These are phyloP conservation scores for Eucalyptus marginata DNA, from an alignment of 345 rosid species.

Conservation along the genomic window DNA sequence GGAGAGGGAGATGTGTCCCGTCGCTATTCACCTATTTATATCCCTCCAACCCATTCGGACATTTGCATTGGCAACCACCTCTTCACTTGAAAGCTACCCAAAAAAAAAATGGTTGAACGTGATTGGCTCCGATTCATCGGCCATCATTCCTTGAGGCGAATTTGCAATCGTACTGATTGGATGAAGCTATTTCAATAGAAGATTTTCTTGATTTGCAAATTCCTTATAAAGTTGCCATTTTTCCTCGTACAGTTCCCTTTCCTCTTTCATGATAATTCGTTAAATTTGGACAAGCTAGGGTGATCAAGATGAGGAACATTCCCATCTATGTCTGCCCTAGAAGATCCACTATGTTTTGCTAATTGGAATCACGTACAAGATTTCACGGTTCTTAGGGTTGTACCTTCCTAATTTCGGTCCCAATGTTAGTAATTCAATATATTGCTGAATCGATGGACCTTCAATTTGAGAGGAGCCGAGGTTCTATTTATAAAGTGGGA, in stretches of 20 bases:
- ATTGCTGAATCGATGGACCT: neutral
- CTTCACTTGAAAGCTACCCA: neutral
- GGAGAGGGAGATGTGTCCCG: neutral
- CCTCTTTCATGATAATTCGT: neutral
- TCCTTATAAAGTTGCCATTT: neutral
- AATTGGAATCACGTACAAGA: neutral
- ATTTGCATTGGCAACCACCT: neutral
- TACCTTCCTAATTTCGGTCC: neutral
- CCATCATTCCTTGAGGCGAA: neutral
- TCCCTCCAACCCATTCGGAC: neutral
- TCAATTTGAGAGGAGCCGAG: neutral
- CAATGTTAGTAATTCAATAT: neutral
- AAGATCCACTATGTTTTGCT: neutral
- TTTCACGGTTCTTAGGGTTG: neutral
- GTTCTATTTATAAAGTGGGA: neutral
- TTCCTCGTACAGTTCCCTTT: neutral
- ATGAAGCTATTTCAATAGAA: neutral
- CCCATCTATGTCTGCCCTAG: neutral
- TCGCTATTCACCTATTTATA: neutral
- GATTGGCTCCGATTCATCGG: neutral
- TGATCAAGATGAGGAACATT: neutral
- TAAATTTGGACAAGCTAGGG: neutral
- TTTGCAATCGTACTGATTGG: neutral
- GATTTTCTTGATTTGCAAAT: neutral
- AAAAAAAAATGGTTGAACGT: neutral